phyloP scores from a whole-genome alignment of 83 land plant species.

The Picea abies region DNA sequence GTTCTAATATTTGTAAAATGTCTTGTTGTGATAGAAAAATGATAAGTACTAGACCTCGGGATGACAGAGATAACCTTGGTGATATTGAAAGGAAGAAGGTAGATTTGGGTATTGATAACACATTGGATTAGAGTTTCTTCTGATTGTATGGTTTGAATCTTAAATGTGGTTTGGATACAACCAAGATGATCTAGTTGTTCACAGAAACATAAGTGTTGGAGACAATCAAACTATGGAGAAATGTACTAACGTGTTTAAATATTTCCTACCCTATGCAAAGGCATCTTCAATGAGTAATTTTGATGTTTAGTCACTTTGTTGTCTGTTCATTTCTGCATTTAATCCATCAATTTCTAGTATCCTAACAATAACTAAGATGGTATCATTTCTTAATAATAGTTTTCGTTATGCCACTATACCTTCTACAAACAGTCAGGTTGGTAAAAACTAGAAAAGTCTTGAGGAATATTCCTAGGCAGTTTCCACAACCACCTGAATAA shows the following conservation, averaged over 20 bases:
- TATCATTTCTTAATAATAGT: neutral
- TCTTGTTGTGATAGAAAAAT: conserved; percentile 7
- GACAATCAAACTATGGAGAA: conserved; percentile 98
- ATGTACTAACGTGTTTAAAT: conserved; percentile 95
- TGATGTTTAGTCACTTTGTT: conserved; percentile 1
- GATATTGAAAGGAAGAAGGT: conserved; percentile 70
- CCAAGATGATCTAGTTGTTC: conserved; percentile 80
- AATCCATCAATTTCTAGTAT: neutral
- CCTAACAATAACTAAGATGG: neutral
- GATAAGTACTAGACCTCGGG: conserved; percentile 1
- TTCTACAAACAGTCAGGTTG: conserved; percentile 76
- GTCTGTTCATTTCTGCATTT: neutral
- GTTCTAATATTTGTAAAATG: neutral
- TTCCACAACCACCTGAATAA: conserved; percentile 85
- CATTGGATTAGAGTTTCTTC: conserved; percentile 94
- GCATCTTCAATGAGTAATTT: conserved; percentile 76
- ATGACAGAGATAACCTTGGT: conserved; percentile 17
- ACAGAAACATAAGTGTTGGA: conserved; percentile 87
- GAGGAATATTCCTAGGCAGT: conserved; percentile 92
- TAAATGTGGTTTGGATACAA: conserved; percentile 70
- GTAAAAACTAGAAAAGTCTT: conserved; percentile 89
- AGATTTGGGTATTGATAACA: conserved; percentile 79
- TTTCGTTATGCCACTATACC: neutral
- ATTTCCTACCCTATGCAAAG: conserved; percentile 89
- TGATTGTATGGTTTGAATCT: conserved; percentile 97